Base-by-base conservation (phyloP, 345 rosid species). In the Hibiscus mutabilis region DNA sequence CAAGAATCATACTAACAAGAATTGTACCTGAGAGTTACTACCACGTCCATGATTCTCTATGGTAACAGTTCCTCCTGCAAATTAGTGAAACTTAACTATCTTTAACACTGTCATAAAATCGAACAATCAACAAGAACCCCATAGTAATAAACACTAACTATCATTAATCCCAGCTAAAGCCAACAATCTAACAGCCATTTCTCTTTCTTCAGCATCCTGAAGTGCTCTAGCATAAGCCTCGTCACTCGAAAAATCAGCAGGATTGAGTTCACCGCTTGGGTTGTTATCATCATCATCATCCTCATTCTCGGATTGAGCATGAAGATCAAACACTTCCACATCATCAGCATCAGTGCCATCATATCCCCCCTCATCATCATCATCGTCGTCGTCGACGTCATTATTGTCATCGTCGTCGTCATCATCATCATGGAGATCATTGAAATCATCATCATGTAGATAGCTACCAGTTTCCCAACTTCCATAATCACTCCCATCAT, bases 161-260 rank as follows among this genome's bases (percentile, higher is more conserved):
- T 83, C 91, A 75, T 77, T 78, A 29, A 96, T 80, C 59, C 90
- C 89, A 63, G 95, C 75, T 69, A 89, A 87, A 53, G 98, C 92
- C 37, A 90, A 80, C 79, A 96, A 71, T 76, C 94, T 86, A 73
- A 89, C 88, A 62, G 91, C 80, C 93, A 92, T 83, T 25, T 88
- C 94, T 68, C 95, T 85, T 76, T 92, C 98, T 79, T 92, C 99
- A 70, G 89, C 89, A 72, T 92, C 98, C 82, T 91, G 99, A 53
- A 92, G 78, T 35, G 97, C 97, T 83, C 97, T 88, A 27, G 98
- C 98, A 80, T 82, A 92, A 0, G 95, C 90, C 82, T 96, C 97
- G 27, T 96, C 98, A 75, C 91, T 89, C 2, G 90, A 81, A 82
- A 79, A 89, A 14, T 69, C 84, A 66, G 76, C 85, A 4, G 82